A percentile compares a stretch with the other conserved stretches of the same genome.
phyloP scores from a whole-genome alignment of 768 basidiomycete genomes.

The Russula earlei region DNA sequence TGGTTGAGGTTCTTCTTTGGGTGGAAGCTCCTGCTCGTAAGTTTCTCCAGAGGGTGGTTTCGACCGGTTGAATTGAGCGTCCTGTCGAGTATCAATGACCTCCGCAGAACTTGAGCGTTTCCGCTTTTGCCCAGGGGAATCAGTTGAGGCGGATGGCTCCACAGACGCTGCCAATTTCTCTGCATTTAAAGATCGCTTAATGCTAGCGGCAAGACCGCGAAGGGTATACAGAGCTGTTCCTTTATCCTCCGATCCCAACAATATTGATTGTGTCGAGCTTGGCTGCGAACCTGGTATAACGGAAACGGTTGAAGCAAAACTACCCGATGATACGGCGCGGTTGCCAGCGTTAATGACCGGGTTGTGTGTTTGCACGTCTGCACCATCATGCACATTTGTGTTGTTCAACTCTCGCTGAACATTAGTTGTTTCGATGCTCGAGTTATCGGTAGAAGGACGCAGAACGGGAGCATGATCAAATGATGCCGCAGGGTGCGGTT shows the following conservation, averaged over 20 bases:
- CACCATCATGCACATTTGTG: background rate
- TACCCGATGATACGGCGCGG: background rate
- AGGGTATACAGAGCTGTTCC: constrained; percentile 3
- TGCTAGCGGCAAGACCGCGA: constrained; percentile 14
- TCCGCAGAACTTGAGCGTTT: background rate
- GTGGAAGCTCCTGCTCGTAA: background rate
- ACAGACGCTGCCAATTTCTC: constrained; percentile 5
- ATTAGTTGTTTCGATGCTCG: background rate
- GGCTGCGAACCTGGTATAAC: constrained; percentile 1
- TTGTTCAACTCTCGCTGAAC: background rate
- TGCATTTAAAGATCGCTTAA: constrained; percentile 13
- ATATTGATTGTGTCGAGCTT: background rate
- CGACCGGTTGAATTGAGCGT: background rate
- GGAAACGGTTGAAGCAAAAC: background rate
- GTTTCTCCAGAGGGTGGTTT: background rate
- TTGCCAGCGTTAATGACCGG: background rate
- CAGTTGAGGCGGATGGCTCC: background rate
- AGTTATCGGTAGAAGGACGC: background rate
- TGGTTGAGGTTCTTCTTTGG: background rate
- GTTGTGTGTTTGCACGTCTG: background rate
- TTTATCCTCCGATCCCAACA: constrained; percentile 6
- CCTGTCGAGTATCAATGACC: background rate
- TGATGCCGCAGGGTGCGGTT: background rate
- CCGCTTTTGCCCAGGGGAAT: background rate
- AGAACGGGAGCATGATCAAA: background rate